Evolutionary conservation across 306 rosid genomes (phyloP).

Genomic region (Lablab purpureus): DNA sequence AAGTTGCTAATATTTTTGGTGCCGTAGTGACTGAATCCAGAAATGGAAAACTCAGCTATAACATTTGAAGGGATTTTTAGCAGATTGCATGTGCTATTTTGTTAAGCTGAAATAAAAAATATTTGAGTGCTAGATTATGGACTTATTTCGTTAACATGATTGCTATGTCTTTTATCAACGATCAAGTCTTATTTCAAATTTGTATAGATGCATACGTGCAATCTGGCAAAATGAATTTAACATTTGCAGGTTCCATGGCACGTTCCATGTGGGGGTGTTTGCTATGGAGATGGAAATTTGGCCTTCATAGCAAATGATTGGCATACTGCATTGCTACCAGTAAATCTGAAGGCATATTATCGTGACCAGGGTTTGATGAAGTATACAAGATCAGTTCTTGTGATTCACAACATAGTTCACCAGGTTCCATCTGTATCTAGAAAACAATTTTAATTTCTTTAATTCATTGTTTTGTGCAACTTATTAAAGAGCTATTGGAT

Average conservation of each 20-base stretch:
- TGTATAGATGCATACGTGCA: background rate
- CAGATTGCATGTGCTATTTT: too few relatives aligned
- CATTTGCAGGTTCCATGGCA: constrained; percentile 84
- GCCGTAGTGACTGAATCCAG: too few relatives aligned
- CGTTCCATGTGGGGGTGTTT: constrained; percentile 87
- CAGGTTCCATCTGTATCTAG: constrained; percentile 63
- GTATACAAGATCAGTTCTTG: constrained; percentile 78
- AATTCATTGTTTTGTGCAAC: background rate
- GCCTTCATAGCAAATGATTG: constrained; percentile 90
- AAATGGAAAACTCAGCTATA: too few relatives aligned
- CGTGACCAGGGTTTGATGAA: constrained; percentile 78
- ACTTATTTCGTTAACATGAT: background rate
- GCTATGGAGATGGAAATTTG: constrained; percentile 96
- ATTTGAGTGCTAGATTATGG: background rate
- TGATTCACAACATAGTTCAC: constrained; percentile 91
- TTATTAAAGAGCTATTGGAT: constrained; percentile 26
- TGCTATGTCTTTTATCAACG: background rate
- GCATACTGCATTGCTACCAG: constrained; percentile 89
- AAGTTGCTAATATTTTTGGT: background rate
- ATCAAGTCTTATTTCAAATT: background rate
- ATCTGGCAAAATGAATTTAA: constrained; percentile 9
- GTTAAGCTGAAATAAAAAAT: background rate
- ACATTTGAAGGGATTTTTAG: too few relatives aligned
- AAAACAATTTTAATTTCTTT: background rate
- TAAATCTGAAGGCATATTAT: constrained; percentile 80